These are phyloP conservation scores for Cadophora sp. DNA, from an alignment of 2,329 filamentous ascomycete species.

Conservation along the genomic window DNA sequence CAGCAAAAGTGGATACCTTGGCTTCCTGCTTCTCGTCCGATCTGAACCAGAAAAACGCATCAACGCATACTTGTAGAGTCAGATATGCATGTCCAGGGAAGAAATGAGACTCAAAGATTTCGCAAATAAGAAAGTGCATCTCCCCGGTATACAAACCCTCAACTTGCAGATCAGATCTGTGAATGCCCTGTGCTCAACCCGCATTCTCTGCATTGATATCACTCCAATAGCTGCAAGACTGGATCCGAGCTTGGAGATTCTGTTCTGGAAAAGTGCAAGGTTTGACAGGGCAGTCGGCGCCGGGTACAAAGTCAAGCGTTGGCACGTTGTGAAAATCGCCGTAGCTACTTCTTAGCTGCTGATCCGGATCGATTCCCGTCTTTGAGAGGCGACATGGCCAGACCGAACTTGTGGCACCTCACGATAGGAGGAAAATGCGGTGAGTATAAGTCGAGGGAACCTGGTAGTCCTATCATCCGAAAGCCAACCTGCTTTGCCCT, in stretches of 20 bases:
- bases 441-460: conserved; percentile 13
- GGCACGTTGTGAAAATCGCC: conserved; percentile 25
- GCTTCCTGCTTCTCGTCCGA: conserved; percentile 19
- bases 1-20: conserved; percentile 7
- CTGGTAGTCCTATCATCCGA: conserved; percentile 46
- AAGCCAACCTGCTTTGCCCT: conserved; percentile 66
- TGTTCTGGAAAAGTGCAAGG: conserved; percentile 26
- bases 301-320: conserved; percentile 14
- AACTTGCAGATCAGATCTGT: conserved; percentile 29
- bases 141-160: conserved; percentile 26
- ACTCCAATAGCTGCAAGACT: neutral
- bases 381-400: conserved; percentile 21
- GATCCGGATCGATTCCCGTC: conserved; percentile 29
- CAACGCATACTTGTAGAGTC: neutral
- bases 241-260: conserved; percentile 3
- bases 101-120: conserved; percentile 1
- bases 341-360: conserved; percentile 27
- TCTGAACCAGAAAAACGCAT: conserved; percentile 3
- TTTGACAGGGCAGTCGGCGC: conserved; percentile 20
- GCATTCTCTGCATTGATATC: conserved; percentile 7
- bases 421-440: conserved; percentile 32
- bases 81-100: conserved; percentile 10
- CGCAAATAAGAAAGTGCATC: conserved; percentile 25
- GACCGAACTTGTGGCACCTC: conserved; percentile 38
- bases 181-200: conserved; percentile 11